phyloP scores from a whole-genome alignment of 371 early-diverging fungal species.

The Saksenaea vasiformis region DNA sequence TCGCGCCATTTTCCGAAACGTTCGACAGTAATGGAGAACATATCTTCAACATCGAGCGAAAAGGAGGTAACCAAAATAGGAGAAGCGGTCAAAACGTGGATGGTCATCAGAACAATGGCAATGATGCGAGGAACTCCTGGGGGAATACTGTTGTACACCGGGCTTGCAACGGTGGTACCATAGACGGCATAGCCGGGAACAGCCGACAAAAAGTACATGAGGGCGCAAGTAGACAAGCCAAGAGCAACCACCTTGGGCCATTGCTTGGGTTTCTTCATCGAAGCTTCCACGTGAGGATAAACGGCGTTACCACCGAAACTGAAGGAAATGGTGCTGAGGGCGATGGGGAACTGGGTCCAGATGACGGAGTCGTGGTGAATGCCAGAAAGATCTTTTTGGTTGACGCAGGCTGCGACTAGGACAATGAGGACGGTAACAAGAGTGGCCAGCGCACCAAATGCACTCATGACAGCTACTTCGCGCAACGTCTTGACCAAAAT shows the following conservation, averaged over 20 bases:
- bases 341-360: slow-evolving; percentile 57
- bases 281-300: slow-evolving; percentile 82
- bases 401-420: slow-evolving; percentile 41
- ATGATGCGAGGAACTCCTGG: slow-evolving; percentile 60
- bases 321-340: slow-evolving; percentile 72
- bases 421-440: slow-evolving; percentile 48
- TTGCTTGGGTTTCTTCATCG: slow-evolving; percentile 76
- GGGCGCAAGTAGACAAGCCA: slow-evolving; percentile 73
- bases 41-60: slow-evolving; percentile 63
- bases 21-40: slow-evolving; percentile 50
- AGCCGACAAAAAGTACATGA: slow-evolving; percentile 78
- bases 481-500: slow-evolving; percentile 59
- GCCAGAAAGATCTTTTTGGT: slow-evolving; percentile 20
- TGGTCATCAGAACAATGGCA: slow-evolving; percentile 76
- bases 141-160: slow-evolving; percentile 77
- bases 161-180: slow-evolving; percentile 68
- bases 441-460: slow-evolving; percentile 64
- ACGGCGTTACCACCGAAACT: slow-evolving; percentile 83
- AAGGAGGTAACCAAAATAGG: slow-evolving; percentile 80
- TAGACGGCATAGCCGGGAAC: slow-evolving; percentile 83
- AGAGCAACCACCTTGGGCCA: slow-evolving; percentile 75
- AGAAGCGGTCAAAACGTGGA: slow-evolving; percentile 77
- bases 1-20: slow-evolving; percentile 49
- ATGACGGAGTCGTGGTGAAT: slow-evolving; percentile 48
- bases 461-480: slow-evolving; percentile 62